Evolutionary conservation across 78 protist genomes (phyloP).

Genomic region (Dictyostelium intermedium): DNA sequence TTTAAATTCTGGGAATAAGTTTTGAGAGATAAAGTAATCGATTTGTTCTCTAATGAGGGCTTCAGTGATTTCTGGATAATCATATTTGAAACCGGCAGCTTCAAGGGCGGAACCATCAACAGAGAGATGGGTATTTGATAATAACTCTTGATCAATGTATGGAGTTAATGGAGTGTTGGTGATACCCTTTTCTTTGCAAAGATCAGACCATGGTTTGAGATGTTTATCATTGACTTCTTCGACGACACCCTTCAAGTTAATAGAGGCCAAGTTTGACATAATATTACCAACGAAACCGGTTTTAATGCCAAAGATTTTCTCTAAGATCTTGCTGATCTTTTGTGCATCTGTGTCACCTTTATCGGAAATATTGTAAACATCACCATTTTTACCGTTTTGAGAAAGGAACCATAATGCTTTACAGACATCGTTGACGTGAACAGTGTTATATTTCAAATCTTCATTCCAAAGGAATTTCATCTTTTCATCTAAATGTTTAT

Average conservation of each 20-base stretch:
- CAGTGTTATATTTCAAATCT: constrained; percentile 93
- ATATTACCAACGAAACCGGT: constrained; percentile 89
- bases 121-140: constrained; percentile 85
- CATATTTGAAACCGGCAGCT: constrained; percentile 89
- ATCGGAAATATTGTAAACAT: constrained; percentile 93
- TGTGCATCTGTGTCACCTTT: constrained; percentile 91
- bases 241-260: constrained; percentile 77
- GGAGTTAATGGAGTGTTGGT: constrained; percentile 94
- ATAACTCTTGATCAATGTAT: constrained; percentile 93
- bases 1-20: constrained; percentile 61
- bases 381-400: constrained; percentile 82
- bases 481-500: constrained; percentile 89
- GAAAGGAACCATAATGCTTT: constrained; percentile 87
- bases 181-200: constrained; percentile 85
- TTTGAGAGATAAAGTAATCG: constrained; percentile 43
- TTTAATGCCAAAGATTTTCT: constrained; percentile 90
- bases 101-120: constrained; percentile 94
- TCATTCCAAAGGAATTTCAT: constrained; percentile 94
- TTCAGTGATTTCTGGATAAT: constrained; percentile 80
- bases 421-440: constrained; percentile 96
- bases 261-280: constrained; percentile 73
- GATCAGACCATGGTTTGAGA: constrained; percentile 94
- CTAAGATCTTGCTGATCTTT: constrained; percentile 81
- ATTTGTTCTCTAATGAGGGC: constrained; percentile 74
- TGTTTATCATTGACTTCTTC: constrained; percentile 94